These are phyloP conservation scores for Pelargonium fulgidum DNA, from an alignment of 441 rosid species.

Conservation along the genomic window DNA sequence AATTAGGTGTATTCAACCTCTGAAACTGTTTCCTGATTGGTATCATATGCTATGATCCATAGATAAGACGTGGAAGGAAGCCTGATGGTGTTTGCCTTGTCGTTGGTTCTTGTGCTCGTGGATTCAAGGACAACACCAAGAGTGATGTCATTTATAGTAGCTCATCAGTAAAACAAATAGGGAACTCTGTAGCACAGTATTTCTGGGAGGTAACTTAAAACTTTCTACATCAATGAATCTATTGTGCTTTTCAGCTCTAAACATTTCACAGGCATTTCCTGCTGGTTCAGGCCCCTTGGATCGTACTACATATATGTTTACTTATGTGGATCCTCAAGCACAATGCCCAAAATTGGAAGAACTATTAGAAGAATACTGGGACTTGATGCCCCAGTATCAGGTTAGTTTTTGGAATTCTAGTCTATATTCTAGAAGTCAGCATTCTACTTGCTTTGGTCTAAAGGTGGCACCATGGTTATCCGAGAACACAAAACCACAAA, in stretches of 20 bases:
- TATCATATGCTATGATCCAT: slow-evolving; percentile 21
- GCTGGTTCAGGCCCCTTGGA: slow-evolving; percentile 86
- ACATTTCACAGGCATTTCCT: slow-evolving; percentile 74
- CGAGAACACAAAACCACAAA: background rate
- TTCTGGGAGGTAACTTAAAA: slow-evolving; percentile 89
- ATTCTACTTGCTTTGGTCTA: background rate
- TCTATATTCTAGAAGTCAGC: slow-evolving; percentile 7
- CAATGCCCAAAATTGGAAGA: slow-evolving; percentile 75
- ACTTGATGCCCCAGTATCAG: slow-evolving; percentile 87
- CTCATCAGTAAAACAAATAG: slow-evolving; percentile 58
- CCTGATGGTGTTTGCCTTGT: slow-evolving; percentile 97
- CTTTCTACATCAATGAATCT: slow-evolving; percentile 11
- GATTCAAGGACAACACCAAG: slow-evolving; percentile 60
- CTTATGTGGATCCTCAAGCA: slow-evolving; percentile 80
- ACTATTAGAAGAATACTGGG: slow-evolving; percentile 84
- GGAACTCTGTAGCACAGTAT: slow-evolving; percentile 59
- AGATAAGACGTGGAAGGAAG: slow-evolving; percentile 79
- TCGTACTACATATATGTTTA: slow-evolving; percentile 93
- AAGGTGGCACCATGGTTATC: background rate
- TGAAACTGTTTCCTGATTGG: slow-evolving; percentile 11
- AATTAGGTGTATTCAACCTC: background rate
- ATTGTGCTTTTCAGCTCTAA: slow-evolving; percentile 16
- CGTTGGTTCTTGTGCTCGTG: slow-evolving; percentile 91
- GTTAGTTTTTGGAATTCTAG: slow-evolving; percentile 31
- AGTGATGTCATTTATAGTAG: slow-evolving; percentile 88